phyloP scores from a whole-genome alignment of 2,329 filamentous ascomycete species.

The Apiospora koreana region DNA sequence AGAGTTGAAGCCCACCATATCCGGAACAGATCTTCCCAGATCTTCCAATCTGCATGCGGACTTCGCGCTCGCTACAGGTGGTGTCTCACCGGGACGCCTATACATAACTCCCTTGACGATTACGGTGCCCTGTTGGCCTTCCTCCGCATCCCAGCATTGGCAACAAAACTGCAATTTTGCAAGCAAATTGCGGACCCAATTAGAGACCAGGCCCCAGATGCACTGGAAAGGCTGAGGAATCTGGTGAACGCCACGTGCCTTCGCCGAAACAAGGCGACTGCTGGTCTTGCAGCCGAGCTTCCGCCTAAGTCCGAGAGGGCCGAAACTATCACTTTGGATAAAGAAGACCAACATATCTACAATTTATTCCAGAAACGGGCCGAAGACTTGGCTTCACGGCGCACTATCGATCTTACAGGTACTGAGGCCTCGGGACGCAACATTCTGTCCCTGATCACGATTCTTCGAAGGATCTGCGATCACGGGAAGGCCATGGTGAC shows the following conservation, averaged over 20 bases:
- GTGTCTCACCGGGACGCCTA: conserved; percentile 43
- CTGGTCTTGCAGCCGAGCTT: conserved; percentile 17
- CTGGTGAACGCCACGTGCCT: conserved; percentile 31
- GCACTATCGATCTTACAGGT: not conserved
- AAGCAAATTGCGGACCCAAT: conserved; percentile 26
- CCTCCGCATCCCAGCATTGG: conserved; percentile 27
- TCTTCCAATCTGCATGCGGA: conserved; percentile 29
- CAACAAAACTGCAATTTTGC: conserved; percentile 1
- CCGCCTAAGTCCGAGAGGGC: conserved; percentile 17
- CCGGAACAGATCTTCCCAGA: conserved; percentile 31
- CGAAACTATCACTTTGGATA: conserved; percentile 18
- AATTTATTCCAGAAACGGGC: conserved; percentile 23
- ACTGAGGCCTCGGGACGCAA: not conserved
- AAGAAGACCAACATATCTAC: conserved; percentile 17
- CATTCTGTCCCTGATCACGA: conserved; percentile 23
- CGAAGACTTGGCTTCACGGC: not conserved
- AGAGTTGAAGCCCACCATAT: conserved; percentile 37
- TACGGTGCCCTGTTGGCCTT: conserved; percentile 38
- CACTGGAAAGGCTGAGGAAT: conserved; percentile 22
- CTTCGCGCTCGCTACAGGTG: conserved; percentile 32
- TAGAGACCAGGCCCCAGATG: conserved; percentile 15
- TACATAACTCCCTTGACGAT: conserved; percentile 42
- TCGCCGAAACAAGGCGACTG: conserved; percentile 27
- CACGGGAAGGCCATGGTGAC: conserved; percentile 8
- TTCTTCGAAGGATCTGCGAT: conserved; percentile 20